Evolutionary conservation across 2,329 filamentous ascomycete genomes (phyloP).

Genomic region (Ophiostoma perfectum): DNA sequence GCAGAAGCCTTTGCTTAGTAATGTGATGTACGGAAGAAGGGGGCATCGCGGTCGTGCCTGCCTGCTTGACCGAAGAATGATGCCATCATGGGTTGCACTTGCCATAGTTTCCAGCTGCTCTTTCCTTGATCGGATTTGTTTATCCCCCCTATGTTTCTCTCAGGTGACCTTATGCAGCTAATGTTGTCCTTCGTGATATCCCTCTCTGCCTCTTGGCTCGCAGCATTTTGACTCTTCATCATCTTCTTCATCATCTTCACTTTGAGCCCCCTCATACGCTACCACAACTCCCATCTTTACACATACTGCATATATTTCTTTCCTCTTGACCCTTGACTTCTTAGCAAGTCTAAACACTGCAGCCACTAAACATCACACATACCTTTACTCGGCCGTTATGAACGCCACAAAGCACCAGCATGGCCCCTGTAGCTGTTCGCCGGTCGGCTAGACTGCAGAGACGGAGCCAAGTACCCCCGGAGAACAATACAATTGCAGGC

Average conservation of each 20-base stretch:
- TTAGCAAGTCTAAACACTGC: neutral
- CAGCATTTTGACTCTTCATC: neutral
- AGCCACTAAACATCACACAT: neutral
- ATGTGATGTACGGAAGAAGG: neutral
- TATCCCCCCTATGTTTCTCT: neutral
- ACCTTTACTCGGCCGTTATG: neutral
- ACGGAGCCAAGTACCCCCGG: neutral
- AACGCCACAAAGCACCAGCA: neutral
- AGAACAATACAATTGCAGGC: no score
- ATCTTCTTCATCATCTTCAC: neutral
- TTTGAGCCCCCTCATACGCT: no score
- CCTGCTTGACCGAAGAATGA: neutral
- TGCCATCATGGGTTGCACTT: neutral
- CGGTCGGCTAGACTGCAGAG: constrained; percentile 5
- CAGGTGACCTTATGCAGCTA: neutral
- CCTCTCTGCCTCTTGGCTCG: neutral
- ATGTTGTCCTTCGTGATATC: neutral
- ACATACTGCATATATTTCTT: neutral
- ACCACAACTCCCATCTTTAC: neutral
- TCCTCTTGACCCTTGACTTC: neutral
- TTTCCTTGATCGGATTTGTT: neutral
- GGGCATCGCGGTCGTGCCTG: neutral
- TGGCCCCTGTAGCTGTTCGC: neutral
- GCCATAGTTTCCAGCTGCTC: neutral
- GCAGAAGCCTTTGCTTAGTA: neutral